phyloP scores from a whole-genome alignment of 805 yeast genomes.

The Alloascoidea hylecoeti region DNA sequence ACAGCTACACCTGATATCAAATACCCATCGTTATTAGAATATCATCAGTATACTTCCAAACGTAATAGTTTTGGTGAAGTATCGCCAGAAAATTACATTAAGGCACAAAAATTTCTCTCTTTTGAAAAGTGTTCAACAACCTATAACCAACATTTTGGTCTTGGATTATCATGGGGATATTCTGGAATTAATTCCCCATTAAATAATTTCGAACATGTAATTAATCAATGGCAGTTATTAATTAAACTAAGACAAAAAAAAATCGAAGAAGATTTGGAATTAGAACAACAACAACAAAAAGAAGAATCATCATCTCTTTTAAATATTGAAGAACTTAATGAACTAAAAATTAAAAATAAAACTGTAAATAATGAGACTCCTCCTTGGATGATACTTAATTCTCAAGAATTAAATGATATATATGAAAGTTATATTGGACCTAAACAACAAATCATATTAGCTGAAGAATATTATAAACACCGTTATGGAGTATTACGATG shows the following conservation, averaged over 20 bases:
- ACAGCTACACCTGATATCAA: no score
- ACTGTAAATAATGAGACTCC: not conserved
- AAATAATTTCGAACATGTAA: slow-evolving; percentile 14
- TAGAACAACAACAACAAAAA: not conserved
- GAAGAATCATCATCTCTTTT: not conserved
- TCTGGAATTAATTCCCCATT: slow-evolving; percentile 16
- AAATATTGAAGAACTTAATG: no score
- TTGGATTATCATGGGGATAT: slow-evolving; percentile 19
- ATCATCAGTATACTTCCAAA: no score
- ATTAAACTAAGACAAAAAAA: no score
- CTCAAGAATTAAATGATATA: not conserved
- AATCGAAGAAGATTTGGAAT: no score
- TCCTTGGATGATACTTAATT: not conserved
- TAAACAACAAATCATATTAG: not conserved
- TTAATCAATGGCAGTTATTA: slow-evolving; percentile 24
- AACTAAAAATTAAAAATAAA: no score
- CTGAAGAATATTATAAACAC: not conserved
- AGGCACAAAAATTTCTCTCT: not conserved
- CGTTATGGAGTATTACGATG: not conserved
- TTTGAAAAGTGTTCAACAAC: not conserved
- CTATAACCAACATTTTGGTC: slow-evolving; percentile 4
- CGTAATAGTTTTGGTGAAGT: not conserved
- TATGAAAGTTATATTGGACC: not conserved
- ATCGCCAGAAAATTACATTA: not conserved
- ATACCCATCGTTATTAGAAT: no score